Conservation (phyloP, 2,329 filamentous ascomycete genomes). For the Mollisia scopiformis region DNA sequence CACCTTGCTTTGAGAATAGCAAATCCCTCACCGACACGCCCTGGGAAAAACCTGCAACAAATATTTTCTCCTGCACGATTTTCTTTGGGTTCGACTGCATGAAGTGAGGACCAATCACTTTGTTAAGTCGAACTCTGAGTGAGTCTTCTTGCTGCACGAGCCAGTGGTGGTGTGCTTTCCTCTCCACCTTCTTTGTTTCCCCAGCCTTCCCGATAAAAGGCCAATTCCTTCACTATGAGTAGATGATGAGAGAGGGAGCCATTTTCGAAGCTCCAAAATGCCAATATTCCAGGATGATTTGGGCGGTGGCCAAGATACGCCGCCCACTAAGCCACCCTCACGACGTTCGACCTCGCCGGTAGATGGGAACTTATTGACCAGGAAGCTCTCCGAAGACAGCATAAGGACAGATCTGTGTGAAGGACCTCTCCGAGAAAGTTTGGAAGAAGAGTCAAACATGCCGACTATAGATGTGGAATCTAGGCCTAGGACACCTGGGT, state of each 20-base stretch:
- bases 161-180: slow-evolving; percentile 18
- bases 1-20: neutral
- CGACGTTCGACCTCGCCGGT: slow-evolving; percentile 29
- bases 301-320: slow-evolving; percentile 36
- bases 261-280: slow-evolving; percentile 44
- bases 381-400: slow-evolving; percentile 60
- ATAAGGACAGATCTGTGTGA: slow-evolving; percentile 64
- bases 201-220: slow-evolving; percentile 2
- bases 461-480: slow-evolving; percentile 18
- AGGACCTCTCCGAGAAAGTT: slow-evolving; percentile 47
- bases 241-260: slow-evolving; percentile 23
- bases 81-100: neutral
- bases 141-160: slow-evolving; percentile 23
- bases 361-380: slow-evolving; percentile 27
- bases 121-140: slow-evolving; percentile 13
- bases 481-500: slow-evolving; percentile 16
- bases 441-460: slow-evolving; percentile 16
- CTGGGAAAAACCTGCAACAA: neutral
- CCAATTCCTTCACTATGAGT: slow-evolving; percentile 23
- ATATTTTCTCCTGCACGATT: neutral
- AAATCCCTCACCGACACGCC: neutral
- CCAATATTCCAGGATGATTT: slow-evolving; percentile 61
- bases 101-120: slow-evolving; percentile 7
- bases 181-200: slow-evolving; percentile 18
- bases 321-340: slow-evolving; percentile 22